Evolutionary conservation across 768 basidiomycete species (phyloP), one percentile per base, ranked within the genome.

Genomic region (Tricholoma sp.): DNA sequence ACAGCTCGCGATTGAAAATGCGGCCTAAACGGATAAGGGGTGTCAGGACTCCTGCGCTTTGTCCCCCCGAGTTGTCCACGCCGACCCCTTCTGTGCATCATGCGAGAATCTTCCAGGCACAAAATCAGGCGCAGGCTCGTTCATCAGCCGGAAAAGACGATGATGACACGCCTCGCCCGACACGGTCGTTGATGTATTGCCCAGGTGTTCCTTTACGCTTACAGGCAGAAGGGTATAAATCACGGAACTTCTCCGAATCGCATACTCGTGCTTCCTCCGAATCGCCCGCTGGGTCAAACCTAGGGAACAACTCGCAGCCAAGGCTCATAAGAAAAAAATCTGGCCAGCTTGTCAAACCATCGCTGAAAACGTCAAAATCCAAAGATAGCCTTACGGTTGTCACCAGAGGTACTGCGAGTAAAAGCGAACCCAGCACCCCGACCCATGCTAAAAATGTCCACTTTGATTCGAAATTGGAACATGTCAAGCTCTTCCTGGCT

Each of bases 401-500:
- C 62, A 82, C 83, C 24, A 66, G 70, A 49, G 72, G 74, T 32
- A 60, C 65, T 42, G 73, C 75, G 57, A 78, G 76, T 64, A 83
- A 86, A 73, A 92, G 89, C 69, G 89, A 85, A 56, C 96, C 96
- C 0, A 77, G 74, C 2, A 94, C 94, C 2, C 95, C 95, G 0
- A 85, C 80, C 4, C 77, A 78, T 37, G 74, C 82, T 60, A 95
- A 97, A 69, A 86, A 84, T 24, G 96, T 99, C 8, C 93, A 97
- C 65, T 99, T 99, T 59, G 91, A 96, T 72, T 69, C 86, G 5
- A 84, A 94, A 66, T 82, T 98, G 53, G 96, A 97, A 70, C 91
- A 93, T 55, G 91, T 98, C 59, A 95, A 95, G 72, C 80, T 95
- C 48, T 98, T 98, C 76, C 77, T 95, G 55, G 87, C 95, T 11